phyloP scores from a whole-genome alignment of 129 eudicot genomes.

The carrot (Daucus carota) region DH1_v3.0 NC_030384.2:42818001-42818500 shows the following conservation, averaged over 20 bases:
- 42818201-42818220: conserved; percentile 66
- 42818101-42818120: background rate
- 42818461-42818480: conserved; percentile 94
- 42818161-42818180: conserved; percentile 65
- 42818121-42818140: background rate
- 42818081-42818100: background rate
- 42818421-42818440: conserved; percentile 22
- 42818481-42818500: conserved; percentile 26
- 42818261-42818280: conserved; percentile 81
- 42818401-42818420: background rate
- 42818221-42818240: conserved; percentile 91
- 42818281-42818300: conserved; percentile 74
- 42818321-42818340: conserved; percentile 64
- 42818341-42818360: conserved; percentile 14
- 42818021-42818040: conserved; percentile 95
- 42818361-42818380: conserved; percentile 1
- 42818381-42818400: background rate
- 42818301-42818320: conserved; percentile 91
- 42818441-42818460: conserved; percentile 80
- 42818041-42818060: conserved; percentile 93
- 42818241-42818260: conserved; percentile 78
- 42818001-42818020: conserved; percentile 87
- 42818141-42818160: background rate
- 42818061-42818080: background rate
- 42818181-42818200: conserved; percentile 73